These are phyloP conservation scores for Colletotrichum phormii DNA, from an alignment of 2,329 filamentous ascomycete species.

Conservation along the genomic window DNA sequence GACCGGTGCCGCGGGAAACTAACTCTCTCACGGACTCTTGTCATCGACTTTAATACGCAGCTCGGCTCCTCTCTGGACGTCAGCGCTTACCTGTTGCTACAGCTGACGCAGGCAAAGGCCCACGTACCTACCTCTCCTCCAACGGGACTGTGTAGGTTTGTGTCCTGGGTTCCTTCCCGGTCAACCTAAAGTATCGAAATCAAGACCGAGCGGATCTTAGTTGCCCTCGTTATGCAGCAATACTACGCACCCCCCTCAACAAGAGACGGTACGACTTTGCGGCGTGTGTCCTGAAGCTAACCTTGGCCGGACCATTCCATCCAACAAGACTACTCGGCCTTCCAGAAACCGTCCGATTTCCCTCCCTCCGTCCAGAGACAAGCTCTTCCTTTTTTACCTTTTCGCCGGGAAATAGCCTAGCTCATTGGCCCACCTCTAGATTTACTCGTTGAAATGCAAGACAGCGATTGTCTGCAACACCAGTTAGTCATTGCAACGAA, in stretches of 20 bases:
- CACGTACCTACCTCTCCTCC: background rate
- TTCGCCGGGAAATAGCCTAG: background rate
- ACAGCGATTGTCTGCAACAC: constrained; percentile 26
- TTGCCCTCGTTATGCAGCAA: constrained; percentile 19
- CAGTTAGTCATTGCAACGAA: background rate
- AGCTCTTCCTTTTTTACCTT: constrained; percentile 4
- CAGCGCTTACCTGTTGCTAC: constrained; percentile 22
- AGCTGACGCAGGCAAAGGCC: background rate
- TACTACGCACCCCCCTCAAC: constrained; percentile 19
- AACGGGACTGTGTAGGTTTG: background rate
- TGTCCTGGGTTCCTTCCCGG: constrained; percentile 19
- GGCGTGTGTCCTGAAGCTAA: constrained; percentile 20
- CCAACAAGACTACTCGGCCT: constrained; percentile 2
- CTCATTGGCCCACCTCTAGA: constrained; percentile 9
- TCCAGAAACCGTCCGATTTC: constrained; percentile 11
- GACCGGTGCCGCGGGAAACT: constrained; percentile 18
- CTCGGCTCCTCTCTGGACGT: constrained; percentile 10
- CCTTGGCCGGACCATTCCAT: constrained; percentile 22
- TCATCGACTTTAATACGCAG: constrained; percentile 14
- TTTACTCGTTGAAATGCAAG: constrained; percentile 20
- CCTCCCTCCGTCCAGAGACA: constrained; percentile 18
- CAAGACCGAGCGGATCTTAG: constrained; percentile 14
- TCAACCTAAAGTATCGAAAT: constrained; percentile 17
- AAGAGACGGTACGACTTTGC: constrained; percentile 25
- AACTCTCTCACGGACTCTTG: constrained; percentile 16